phyloP scores from a whole-genome alignment of 1,139 yeast genomes.

The Pichia sp. region DNA sequence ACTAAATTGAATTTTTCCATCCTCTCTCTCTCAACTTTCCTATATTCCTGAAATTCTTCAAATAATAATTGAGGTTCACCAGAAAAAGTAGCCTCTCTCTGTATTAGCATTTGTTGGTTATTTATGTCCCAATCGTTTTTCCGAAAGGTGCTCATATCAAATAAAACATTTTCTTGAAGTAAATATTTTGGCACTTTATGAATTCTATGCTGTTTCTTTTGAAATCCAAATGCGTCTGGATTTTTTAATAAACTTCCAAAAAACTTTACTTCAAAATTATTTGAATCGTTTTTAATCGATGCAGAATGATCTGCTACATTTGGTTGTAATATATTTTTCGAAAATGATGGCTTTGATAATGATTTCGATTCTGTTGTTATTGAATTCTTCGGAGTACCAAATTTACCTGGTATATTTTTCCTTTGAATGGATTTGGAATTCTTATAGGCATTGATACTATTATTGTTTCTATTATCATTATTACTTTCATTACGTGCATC shows the following conservation, averaged over 20 bases:
- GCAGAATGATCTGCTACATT: not conserved
- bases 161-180: constrained; percentile 27
- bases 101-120: constrained; percentile 44
- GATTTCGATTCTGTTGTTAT: not conserved
- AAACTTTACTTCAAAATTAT: constrained; percentile 22
- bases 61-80: constrained; percentile 46
- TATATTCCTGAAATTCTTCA: constrained; percentile 60
- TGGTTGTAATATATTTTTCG: not conserved
- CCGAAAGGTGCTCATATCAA: constrained; percentile 25
- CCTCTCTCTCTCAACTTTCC: constrained; percentile 67
- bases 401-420: not conserved
- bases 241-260: constrained; percentile 24
- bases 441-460: not conserved
- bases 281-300: constrained; percentile 2
- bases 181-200: constrained; percentile 26
- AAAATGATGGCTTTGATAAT: not conserved
- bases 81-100: constrained; percentile 34
- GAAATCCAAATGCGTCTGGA: constrained; percentile 26
- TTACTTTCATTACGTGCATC: not conserved
- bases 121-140: constrained; percentile 50
- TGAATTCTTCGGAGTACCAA: not conserved
- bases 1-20: constrained; percentile 85
- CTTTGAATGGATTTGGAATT: not conserved
- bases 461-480: not conserved
- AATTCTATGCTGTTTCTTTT: constrained; percentile 16